Conservation (phyloP, 768 basidiomycete genomes). For the Tricholoma sp. region DNA sequence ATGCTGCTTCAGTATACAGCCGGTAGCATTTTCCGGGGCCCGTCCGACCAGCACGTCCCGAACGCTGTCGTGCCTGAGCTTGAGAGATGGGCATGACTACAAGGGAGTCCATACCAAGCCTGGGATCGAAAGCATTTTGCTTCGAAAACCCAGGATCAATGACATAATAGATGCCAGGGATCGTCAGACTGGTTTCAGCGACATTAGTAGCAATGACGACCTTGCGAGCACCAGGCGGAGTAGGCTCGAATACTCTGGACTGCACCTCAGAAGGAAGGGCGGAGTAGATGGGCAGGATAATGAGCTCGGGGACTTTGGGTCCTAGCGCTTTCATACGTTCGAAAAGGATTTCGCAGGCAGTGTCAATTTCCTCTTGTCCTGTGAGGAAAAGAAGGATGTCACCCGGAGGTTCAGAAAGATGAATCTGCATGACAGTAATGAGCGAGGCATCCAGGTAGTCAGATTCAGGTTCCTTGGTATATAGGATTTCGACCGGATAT, state of each 20-base stretch:
- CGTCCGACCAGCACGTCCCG: constrained; percentile 95
- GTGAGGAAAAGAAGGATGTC: constrained; percentile 97
- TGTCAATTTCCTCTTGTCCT: constrained; percentile 98
- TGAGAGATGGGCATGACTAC: constrained; percentile 99
- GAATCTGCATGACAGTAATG: constrained; percentile 99
- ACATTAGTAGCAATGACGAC: constrained; percentile 99
- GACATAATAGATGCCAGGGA: constrained; percentile 98
- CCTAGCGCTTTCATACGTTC: constrained; percentile 99
- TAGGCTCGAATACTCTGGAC: constrained; percentile 95
- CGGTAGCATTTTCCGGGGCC: constrained; percentile 99
- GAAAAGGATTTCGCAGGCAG: constrained; percentile 92
- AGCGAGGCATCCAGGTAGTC: constrained; percentile 98
- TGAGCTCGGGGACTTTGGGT: constrained; percentile 95
- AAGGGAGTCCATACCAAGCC: constrained; percentile 97
- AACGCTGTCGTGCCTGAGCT: constrained; percentile 92
- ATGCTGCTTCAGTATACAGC: constrained; percentile 96
- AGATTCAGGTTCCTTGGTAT: constrained; percentile 96
- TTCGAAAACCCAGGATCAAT: constrained; percentile 98
- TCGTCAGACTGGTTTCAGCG: constrained; percentile 97
- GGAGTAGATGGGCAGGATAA: constrained; percentile 97
- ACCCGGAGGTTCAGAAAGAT: constrained; percentile 95
- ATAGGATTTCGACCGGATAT: constrained; percentile 97
- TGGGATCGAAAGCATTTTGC: constrained; percentile 97
- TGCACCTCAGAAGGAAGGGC: constrained; percentile 98
- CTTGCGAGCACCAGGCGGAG: constrained; percentile 97